phyloP scores from a whole-genome alignment of 2,329 filamentous ascomycete species.

The Aureobasidium vineae region DNA sequence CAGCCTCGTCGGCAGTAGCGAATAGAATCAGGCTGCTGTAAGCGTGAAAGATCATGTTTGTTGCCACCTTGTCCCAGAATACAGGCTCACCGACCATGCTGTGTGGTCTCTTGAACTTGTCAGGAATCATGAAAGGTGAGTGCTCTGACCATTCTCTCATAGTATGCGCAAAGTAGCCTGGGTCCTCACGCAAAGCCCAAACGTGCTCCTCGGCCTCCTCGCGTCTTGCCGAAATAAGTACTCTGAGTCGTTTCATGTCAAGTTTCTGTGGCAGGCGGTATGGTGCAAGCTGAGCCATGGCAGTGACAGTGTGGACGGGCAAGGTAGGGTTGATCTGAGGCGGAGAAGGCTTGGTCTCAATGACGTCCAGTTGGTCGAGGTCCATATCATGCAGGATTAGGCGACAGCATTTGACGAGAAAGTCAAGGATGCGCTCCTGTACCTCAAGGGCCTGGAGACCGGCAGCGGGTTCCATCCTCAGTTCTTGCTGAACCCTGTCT shows the following conservation, averaged over 20 bases:
- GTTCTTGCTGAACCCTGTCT: not conserved
- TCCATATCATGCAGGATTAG: slow-evolving; percentile 55
- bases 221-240: slow-evolving; percentile 46
- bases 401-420: slow-evolving; percentile 52
- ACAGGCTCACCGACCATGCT: slow-evolving; percentile 26
- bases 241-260: slow-evolving; percentile 48
- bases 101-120: slow-evolving; percentile 39
- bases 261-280: slow-evolving; percentile 52
- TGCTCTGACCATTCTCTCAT: slow-evolving; percentile 51
- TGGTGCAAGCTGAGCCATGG: slow-evolving; percentile 49
- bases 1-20: not conserved
- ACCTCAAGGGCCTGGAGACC: slow-evolving; percentile 51
- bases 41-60: slow-evolving; percentile 30
- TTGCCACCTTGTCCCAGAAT: slow-evolving; percentile 29
- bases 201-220: slow-evolving; percentile 54
- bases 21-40: slow-evolving; percentile 30
- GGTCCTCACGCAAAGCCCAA: slow-evolving; percentile 58
- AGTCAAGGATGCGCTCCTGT: slow-evolving; percentile 50
- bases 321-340: not conserved
- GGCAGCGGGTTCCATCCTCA: slow-evolving; percentile 9
- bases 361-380: slow-evolving; percentile 27
- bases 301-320: slow-evolving; percentile 26
- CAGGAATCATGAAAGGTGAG: slow-evolving; percentile 46
- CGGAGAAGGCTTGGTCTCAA: slow-evolving; percentile 29
- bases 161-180: slow-evolving; percentile 53